A percentile compares a stretch with the other conserved stretches of the same genome.
These are phyloP conservation scores for Colletotrichum tamarilloi DNA, from an alignment of 2,329 filamentous ascomycete species.

Conservation along the genomic window DNA sequence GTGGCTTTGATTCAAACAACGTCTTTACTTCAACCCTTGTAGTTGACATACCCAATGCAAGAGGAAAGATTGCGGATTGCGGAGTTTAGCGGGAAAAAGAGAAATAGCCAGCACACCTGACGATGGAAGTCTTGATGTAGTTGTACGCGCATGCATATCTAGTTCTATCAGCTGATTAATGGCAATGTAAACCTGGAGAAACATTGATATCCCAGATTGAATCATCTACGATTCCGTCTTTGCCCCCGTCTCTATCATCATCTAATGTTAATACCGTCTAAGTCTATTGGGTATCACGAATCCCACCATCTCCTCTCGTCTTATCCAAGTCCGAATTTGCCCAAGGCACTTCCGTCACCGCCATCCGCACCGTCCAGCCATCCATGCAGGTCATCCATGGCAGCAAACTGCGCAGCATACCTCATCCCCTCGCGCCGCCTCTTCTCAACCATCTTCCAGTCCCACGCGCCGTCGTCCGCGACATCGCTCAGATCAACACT, in stretches of 20 bases:
- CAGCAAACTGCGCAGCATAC: slow-evolving; percentile 65
- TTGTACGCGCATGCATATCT: neutral
- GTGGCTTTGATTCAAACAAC: neutral
- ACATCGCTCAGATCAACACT: slow-evolving; percentile 51
- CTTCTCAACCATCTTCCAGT: slow-evolving; percentile 68
- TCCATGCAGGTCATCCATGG: slow-evolving; percentile 64
- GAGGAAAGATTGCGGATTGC: neutral
- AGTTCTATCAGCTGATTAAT: neutral
- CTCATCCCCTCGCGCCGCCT: slow-evolving; percentile 66
- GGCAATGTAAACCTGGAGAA: neutral
- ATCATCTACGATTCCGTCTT: neutral
- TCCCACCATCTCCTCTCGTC: neutral
- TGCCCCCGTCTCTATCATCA: neutral
- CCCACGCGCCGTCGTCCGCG: slow-evolving; percentile 57
- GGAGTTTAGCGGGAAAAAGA: slow-evolving; percentile 10
- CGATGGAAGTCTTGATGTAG: neutral
- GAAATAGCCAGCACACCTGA: neutral
- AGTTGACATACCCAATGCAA: neutral
- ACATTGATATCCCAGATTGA: neutral
- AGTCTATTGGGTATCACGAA: slow-evolving; percentile 23
- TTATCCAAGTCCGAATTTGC: slow-evolving; percentile 57
- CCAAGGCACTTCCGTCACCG: slow-evolving; percentile 63
- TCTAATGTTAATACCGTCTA: neutral
- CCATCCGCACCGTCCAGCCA: slow-evolving; percentile 65
- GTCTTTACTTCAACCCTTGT: neutral